Evolutionary conservation across 495 filamentous ascomycete species (phyloP).

Genomic region (Trichoderma asperelloides): DNA sequence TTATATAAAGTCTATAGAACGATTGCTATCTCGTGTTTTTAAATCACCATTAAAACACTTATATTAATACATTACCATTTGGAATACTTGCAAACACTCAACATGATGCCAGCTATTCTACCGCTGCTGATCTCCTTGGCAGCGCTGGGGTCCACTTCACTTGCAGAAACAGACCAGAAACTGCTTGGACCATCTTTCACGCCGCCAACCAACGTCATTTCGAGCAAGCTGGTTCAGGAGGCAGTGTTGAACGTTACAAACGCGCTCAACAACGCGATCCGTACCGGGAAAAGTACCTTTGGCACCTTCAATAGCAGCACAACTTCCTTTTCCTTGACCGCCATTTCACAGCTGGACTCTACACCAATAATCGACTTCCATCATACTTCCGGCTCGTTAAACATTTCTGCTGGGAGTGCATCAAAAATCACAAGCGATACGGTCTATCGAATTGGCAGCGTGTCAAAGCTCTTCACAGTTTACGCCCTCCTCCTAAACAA

Average conservation of each 20-base stretch:
- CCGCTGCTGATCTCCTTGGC: background rate
- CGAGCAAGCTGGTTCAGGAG: background rate
- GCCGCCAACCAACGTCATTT: background rate
- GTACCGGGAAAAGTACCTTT: background rate
- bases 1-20: background rate
- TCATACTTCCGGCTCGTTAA: background rate
- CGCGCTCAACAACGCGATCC: background rate
- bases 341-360: background rate
- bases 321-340: background rate
- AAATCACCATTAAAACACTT: background rate
- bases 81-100: background rate
- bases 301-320: background rate
- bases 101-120: background rate
- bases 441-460: slow-evolving; percentile 4
- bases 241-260: background rate
- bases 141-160: background rate
- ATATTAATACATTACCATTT: no score
- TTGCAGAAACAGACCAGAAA: background rate
- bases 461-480: slow-evolving; percentile 1
- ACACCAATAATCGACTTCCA: background rate
- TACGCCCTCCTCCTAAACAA: background rate
- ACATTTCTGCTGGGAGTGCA: background rate
- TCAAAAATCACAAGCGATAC: background rate
- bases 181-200: background rate
- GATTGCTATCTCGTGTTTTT: background rate